Evolutionary conservation across 805 yeast species (phyloP), one percentile per base, ranked within the genome.

Genomic region (Candida piceae): DNA sequence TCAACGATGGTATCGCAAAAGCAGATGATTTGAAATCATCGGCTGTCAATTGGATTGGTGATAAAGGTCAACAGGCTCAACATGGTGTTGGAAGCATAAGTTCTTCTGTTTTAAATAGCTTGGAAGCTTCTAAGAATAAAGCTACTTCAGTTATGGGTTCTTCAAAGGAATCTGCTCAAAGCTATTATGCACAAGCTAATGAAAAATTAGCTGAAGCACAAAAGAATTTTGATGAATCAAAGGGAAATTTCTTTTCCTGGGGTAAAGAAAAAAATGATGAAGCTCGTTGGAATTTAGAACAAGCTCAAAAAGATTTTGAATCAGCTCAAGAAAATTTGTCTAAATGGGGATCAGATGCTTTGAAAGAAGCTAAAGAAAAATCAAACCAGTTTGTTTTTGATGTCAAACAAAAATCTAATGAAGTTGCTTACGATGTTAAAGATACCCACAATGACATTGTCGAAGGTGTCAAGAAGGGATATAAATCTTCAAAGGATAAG

Each of bases 191-290:
- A 15, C 44, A 46, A 11, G 63, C 65, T 1, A 30, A 40, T 29
- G 36, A 40, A 15, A 46, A 50, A n/a, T 39, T 48, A 4, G 53
- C 55, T 10, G 66, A 59, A 25, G 61, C 61, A 4, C 56, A 60
- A 39, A 49, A 57, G 31, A 54, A 63, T 22, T 52, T 64, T 10
- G 56, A 58, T 7, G 45, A 58, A 6, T 49, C 57, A 16, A 49
- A 61, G 27, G 48, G 50, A 16, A 53, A 58, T 16, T 65, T 73
- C 71, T 60, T 58, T 42, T 40, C 52, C 7, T 65, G 67, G 63
- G 66, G 70, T 15, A 51, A 58, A 30, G 19, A 57, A 20, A 59
- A 65, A 53, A 53, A 61, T 31, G 53, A 59, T 33, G 66, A 66
- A 27, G 49, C 64, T 13, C 52, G 60, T 29, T 25, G 55, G 5